A percentile compares a stretch with the other conserved stretches of the same genome.
phyloP scores from a whole-genome alignment of 306 rosid species.

The Sophora flavescens region DNA sequence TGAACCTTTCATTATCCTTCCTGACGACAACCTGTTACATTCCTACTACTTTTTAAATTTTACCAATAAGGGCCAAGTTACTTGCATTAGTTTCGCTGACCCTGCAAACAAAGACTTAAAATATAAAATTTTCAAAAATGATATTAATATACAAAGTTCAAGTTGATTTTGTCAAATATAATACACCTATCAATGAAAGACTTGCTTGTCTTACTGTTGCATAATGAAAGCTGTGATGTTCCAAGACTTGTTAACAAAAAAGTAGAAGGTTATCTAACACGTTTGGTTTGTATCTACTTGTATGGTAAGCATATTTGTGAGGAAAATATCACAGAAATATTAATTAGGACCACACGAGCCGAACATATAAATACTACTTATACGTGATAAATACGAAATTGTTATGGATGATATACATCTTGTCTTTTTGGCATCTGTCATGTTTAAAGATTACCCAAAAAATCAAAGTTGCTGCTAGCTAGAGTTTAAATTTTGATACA shows the following conservation, averaged over 20 bases:
- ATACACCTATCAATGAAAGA: slow-evolving; percentile 23
- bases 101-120: slow-evolving; percentile 10
- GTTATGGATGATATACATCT: slow-evolving; percentile 5
- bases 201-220: slow-evolving; percentile 40
- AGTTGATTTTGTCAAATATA: slow-evolving; percentile 44
- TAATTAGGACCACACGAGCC: neutral
- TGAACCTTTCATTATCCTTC: slow-evolving; percentile 28
- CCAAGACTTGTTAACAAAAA: slow-evolving; percentile 41
- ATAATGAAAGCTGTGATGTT: slow-evolving; percentile 44
- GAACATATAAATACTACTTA: slow-evolving; percentile 12
- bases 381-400: slow-evolving; percentile 32
- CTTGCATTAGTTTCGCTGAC: slow-evolving; percentile 39
- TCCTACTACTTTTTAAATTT: neutral
- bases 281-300: slow-evolving; percentile 27
- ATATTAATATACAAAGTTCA: slow-evolving; percentile 10
- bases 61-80: slow-evolving; percentile 25
- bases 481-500: neutral
- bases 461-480: neutral
- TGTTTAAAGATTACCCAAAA: neutral
- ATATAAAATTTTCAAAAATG: slow-evolving; percentile 7
- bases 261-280: slow-evolving; percentile 26
- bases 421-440: neutral
- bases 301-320: slow-evolving; percentile 9
- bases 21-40: slow-evolving; percentile 39
- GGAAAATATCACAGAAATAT: neutral